Base-by-base conservation (phyloP, 169 alveolate species). In the Plasmodium cynomolgi region DNA sequence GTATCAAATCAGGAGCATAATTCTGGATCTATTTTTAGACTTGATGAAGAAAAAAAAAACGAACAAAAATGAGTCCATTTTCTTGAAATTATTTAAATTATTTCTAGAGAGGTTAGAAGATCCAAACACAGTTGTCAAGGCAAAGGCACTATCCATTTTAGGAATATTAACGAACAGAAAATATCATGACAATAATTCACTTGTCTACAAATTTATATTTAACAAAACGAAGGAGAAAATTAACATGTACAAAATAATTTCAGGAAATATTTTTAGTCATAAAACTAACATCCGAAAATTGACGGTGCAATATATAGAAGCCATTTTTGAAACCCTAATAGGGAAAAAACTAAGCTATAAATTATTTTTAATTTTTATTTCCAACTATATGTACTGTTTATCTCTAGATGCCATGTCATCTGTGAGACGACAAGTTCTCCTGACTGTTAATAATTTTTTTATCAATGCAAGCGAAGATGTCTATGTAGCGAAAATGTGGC, bases 21-120 rank as follows among this genome's bases (percentile, higher is more conserved):
- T 71, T 20, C 85, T 86, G 39, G 93, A 86, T 23, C 50, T 86
- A 23, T 86, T 86, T n/a, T 77, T 86, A 75, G 77, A 80, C 26
- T 77, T 86, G 62, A 74, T 86, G 34, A 86, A 86, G 81, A 86
- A 86, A 56, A 86, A 86, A 54, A 86, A 79, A 77, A 86, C 93
- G 8, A 75, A 77, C 39, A 86, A 71, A 75, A 86, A 86, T 86
- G 93, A 86, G 68, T 75, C 75, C 20, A 86, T 86, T 75, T 86
- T 75, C 68, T 80, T 75, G 50, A 86, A 79, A 20, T 75, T 86
- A 56, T 86, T 75, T 86, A 41, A 58, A 56, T 56, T 86, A 56
- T 86, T 86, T 86, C 47, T 86, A 26, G 93, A 86, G 58, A 75
- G 93, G 41, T 77, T 86, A 86, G 93, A 86, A 77, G 93, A 86